A percentile compares a stretch with the other conserved stretches of the same genome.
phyloP scores from a whole-genome alignment of 345 rosid species.

The Eucalyptus melliodora region DNA sequence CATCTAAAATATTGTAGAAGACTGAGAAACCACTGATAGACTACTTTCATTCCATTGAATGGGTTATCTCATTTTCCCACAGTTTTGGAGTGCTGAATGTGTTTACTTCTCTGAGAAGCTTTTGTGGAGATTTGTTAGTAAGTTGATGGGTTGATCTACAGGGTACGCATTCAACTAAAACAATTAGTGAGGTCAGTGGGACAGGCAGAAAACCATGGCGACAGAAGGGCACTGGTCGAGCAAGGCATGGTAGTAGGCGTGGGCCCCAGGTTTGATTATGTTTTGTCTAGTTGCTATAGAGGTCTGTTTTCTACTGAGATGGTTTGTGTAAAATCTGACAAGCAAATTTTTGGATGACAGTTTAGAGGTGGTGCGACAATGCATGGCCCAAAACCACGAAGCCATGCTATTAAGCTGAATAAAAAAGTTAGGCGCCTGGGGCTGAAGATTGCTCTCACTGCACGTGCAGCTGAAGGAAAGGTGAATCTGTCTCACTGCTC shows the following conservation, averaged over 20 bases:
- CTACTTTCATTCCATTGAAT: neutral
- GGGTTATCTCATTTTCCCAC: neutral
- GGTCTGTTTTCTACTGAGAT: neutral
- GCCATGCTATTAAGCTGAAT: constrained; percentile 84
- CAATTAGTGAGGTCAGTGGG: constrained; percentile 88
- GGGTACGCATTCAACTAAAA: constrained; percentile 97
- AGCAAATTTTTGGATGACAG: constrained; percentile 21
- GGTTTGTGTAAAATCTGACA: neutral
- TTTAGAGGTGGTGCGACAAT: constrained; percentile 81
- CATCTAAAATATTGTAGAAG: neutral
- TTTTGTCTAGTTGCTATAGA: neutral
- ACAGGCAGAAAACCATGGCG: constrained; percentile 87
- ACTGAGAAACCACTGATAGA: neutral
- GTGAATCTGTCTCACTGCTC: constrained; percentile 6
- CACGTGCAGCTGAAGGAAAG: constrained; percentile 96
- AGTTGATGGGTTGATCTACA: constrained; percentile 2
- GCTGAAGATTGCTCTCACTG: constrained; percentile 81
- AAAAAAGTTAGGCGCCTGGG: constrained; percentile 91
- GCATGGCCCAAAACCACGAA: constrained; percentile 95
- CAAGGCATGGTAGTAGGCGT: constrained; percentile 80
- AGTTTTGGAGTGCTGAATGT: neutral
- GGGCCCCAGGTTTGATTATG: constrained; percentile 66
- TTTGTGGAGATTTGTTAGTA: neutral
- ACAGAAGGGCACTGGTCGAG: constrained; percentile 90
- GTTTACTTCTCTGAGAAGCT: neutral